Evolutionary conservation across 2,329 filamentous ascomycete species (phyloP), one percentile per base, ranked within the genome.

Genomic region (Penicillium crustosum): DNA sequence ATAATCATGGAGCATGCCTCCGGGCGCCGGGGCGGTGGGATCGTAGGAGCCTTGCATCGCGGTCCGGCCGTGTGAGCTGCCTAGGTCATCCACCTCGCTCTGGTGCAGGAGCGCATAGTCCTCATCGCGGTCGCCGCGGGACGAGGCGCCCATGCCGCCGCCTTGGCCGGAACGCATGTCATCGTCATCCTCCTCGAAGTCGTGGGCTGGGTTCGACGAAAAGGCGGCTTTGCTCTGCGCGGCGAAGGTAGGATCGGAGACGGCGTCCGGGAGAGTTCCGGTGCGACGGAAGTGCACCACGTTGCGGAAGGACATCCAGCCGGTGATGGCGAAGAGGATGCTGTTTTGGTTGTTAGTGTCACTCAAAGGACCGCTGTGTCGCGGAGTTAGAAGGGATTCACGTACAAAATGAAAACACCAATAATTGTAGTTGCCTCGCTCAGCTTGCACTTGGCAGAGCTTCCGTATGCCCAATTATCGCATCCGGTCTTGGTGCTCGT

Each of bases 391-490:
- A 21, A n/a, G 19, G 3, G 45, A 29, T 43, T 4, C 36, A 73
- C 80, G 53, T 75, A 84, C 83, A 81, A 86, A 57, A 86, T 77
- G 29, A 86, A 73, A 31, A 84, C 80, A 6, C 82, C 84, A 33
- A 86, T 75, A 13, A 84, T 82, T 19, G 82, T 80, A 4, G 80
- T 80, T 3, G 80, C 82, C 52, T 81, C 81, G 69, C 81, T 83
- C 55, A 86, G 71, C 5, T 78, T 80, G 75, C 85, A 87, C 67
- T 84, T 86, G 43, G 73, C 71, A 36, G 78, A 77, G 49, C 74
- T 79, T 49, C 84, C 84, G 61, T 81, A 86, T 12, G 78, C 75
- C 47, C 75, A 74, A 15, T 77, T 72, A 38, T 80, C 78, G 49
- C 68, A 66, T 25, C 69, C 68, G 9, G 63, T 65, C 25, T 76